Base-by-base conservation (phyloP, 2,329 filamentous ascomycete species). In the Colletotrichum sublineola region DNA sequence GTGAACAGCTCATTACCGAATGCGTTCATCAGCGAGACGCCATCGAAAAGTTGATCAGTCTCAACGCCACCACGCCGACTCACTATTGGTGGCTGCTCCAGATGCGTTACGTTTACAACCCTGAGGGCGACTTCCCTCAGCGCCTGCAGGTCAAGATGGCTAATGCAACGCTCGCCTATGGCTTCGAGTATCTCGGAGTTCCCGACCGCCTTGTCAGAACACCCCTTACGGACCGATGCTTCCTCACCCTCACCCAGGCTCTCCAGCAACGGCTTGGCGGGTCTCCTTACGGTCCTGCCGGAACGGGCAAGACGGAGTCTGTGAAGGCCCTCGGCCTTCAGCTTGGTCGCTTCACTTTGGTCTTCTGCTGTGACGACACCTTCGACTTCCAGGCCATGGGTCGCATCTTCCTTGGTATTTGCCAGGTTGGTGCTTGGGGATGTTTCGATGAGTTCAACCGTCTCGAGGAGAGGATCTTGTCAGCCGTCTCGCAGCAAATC, bases 371-470 rank as follows among this genome's bases (percentile, higher is more conserved):
- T 85, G 96, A 99, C 80, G 96, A 99, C 83, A 99, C 96, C 0
- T 99, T 99, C 78, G 96, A 99, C 82, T 99, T 98, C 87, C 96
- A 99, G 80, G 96, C 96, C 63, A 99, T 99, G 96, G 97, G 97
- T 18, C 94, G 96, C 77, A 99, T 99, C 77, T 99, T 99, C 89
- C 88, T 99, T 46, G 96, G 96, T 88, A 97, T 99, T 74, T 99
- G 97, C 81, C 96, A 99, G 82, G 96, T 99, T 60, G 96, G 96
- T 81, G 96, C 96, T 5, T 99, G 96, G 96, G 97, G 97, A 78
- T 99, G 96, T 86, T 99, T 99, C 82, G 96, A 99, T 79, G 96
- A 99, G 85, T 99, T 99, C 87, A 99, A 99, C 83, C 94, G 96
- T 88, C 87, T 99, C 29, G 96, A 99, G 79, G 96, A 99, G 84